Base-by-base conservation (phyloP, 2,329 filamentous ascomycete genomes). In the Penicillium sp. region DNA sequence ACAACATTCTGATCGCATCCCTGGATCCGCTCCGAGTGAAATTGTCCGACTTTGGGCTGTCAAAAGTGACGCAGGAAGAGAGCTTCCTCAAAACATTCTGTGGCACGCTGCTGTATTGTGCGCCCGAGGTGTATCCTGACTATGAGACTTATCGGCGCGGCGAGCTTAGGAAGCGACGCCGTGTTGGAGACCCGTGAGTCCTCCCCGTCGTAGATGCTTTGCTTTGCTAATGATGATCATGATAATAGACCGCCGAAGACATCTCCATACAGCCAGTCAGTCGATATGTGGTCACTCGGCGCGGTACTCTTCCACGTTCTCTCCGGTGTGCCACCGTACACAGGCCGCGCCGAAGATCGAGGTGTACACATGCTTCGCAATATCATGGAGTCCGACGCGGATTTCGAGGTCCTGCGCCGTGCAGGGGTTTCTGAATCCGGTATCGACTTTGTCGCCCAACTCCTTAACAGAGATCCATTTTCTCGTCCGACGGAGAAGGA, bases 61-160 rank as follows among this genome's bases (percentile, higher is more conserved):
- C 93, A 2, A 98, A 98, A 67, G 91, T 95, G 68, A 85, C 95
- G 40, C 87, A 90, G 54, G 89, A 89, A 57, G 87, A 95, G 62
- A 96, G 92, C 0, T 96, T 96, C 63, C 75, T 97, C 32, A 89
- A 91, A 66, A 98, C 93, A 0, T 98, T 98, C 64, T 98, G 93
- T 66, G 93, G 95, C 28, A 98, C 93, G 0, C 75, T 98, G 25
- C 76, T 98, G 3, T 98, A 97, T 71, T 97, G 93, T 67, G 93
- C 93, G 0, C 93, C 93, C 0, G 93, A 98, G 65, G 92, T 98
- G 2, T 98, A 97, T 64, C 89, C 87, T 43, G 87, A 95, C 61
- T 84, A 87, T 59, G 76, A 82, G 42, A 83, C 81, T n/a, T 79
- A 84, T 52, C 76, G 83, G 32, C 78, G 78, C 32, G 77, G 78